Conservation (phyloP, 495 filamentous ascomycete genomes). For the Talaromyces adpressus region DNA sequence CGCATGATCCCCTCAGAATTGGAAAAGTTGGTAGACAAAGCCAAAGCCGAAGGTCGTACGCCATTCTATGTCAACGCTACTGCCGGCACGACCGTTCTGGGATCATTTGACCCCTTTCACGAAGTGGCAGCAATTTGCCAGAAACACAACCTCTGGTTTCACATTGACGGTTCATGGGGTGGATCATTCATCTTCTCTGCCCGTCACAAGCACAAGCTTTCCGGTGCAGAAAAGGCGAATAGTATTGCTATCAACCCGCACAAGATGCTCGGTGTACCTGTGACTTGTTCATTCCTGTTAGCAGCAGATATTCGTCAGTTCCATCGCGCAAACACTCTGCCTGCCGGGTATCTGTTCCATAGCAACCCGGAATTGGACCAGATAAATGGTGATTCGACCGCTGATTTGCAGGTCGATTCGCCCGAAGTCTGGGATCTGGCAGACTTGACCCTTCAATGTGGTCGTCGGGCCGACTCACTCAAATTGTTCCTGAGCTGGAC, state of each 20-base stretch:
- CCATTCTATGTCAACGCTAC: slow-evolving; percentile 96
- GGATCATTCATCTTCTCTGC: slow-evolving; percentile 74
- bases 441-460: slow-evolving; percentile 88
- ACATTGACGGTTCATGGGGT: slow-evolving; percentile 89
- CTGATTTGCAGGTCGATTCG: slow-evolving; percentile 27
- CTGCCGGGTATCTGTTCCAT: slow-evolving; percentile 85
- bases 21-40: slow-evolving; percentile 48
- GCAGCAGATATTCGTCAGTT: slow-evolving; percentile 67
- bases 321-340: slow-evolving; percentile 75
- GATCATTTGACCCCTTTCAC: slow-evolving; percentile 78
- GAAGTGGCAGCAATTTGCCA: slow-evolving; percentile 66
- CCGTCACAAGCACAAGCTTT: slow-evolving; percentile 53
- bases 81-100: slow-evolving; percentile 88
- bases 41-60: slow-evolving; percentile 56
- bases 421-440: slow-evolving; percentile 83
- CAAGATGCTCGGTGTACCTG: slow-evolving; percentile 89
- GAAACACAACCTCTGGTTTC: slow-evolving; percentile 73
- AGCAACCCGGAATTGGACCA: slow-evolving; percentile 27
- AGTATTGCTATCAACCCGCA: slow-evolving; percentile 85
- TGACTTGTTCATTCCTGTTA: slow-evolving; percentile 88
- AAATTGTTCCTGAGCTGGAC: slow-evolving; percentile 85
- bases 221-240: slow-evolving; percentile 66
- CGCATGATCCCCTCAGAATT: slow-evolving; percentile 64
- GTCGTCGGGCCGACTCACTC: slow-evolving; percentile 73
- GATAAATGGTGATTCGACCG: slow-evolving; percentile 9